phyloP scores from a whole-genome alignment of 2,329 filamentous ascomycete species.

The Tolypocladium endophyticum region DNA sequence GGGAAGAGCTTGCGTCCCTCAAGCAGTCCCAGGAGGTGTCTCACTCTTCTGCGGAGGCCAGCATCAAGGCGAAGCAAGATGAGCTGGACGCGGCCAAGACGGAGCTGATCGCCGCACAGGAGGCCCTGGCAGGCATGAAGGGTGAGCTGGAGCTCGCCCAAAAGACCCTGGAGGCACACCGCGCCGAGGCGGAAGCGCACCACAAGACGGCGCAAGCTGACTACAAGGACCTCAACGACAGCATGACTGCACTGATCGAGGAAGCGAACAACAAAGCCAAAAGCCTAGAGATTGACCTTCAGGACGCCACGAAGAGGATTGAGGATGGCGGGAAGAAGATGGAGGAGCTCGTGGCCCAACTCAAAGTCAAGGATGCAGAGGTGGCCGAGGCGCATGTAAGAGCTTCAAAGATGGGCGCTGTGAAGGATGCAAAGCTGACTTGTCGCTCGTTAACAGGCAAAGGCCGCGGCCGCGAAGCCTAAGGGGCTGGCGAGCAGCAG shows the following conservation, averaged over 20 bases:
- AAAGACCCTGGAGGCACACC: constrained; percentile 43
- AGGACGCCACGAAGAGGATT: constrained; percentile 32
- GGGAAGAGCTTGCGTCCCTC: constrained; percentile 35
- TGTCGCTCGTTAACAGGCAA: constrained; percentile 25
- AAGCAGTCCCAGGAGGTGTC: constrained; percentile 36
- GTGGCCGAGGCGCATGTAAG: constrained; percentile 49
- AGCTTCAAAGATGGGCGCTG: too few species aligned
- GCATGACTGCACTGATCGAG: constrained; percentile 48
- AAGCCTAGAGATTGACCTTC: constrained; percentile 38
- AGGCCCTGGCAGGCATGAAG: constrained; percentile 16
- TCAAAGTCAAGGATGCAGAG: constrained; percentile 55
- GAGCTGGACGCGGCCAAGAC: constrained; percentile 22
- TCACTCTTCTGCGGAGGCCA: constrained; percentile 20
- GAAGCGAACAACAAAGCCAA: constrained; percentile 45
- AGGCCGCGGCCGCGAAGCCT: constrained; percentile 28
- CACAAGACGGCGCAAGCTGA: constrained; percentile 47
- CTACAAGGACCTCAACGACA: constrained; percentile 54
- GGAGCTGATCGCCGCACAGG: constrained; percentile 25
- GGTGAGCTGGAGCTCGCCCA: constrained; percentile 36
- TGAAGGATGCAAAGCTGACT: not conserved
- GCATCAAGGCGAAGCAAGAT: constrained; percentile 23
- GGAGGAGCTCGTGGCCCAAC: constrained; percentile 40
- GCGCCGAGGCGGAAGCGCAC: constrained; percentile 38
- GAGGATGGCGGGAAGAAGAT: constrained; percentile 37
- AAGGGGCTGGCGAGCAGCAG: constrained; percentile 45